Evolutionary conservation across 164 flowering plant genomes (phyloP), one percentile per base, ranked within the genome.

Genomic region (Aristolochia fimbriata): DNA sequence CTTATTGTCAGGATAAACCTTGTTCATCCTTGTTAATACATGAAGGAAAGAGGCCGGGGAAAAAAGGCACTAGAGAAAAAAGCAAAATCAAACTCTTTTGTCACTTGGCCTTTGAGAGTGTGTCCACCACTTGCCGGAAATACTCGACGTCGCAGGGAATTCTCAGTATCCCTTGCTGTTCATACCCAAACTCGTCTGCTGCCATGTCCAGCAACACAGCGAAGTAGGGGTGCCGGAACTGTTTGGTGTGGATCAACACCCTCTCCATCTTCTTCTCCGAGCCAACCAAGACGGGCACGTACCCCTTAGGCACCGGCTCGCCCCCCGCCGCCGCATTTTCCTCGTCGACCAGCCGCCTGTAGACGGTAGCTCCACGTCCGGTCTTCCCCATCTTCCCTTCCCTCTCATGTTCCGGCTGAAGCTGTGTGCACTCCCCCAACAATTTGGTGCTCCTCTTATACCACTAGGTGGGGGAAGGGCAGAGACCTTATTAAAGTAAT

Each of bases 241-340:
- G 54, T 68, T 71, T 67, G 46, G 65, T 61, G 13, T 60, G 68
- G n/a, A 71, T 19, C 55, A 61, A 20, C 11, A 71, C 19, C 41
- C 67, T 71, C 71, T 71, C 66, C 60, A 51, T 51, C 54, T 22
- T 64, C 17, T 58, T 69, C 47, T 17, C 57, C 31, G 45, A 30
- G 37, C 71, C 75, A 6, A 67, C 75, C 31, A 71, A 20, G 46
- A 71, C 37, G 22, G 68, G 71, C 12, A 67, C 68, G 30, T 27
- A 56, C 27, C 71, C 71, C 25, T 67, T 67, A 6, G 43, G 45
- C 19, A 15, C 45, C 30, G 3, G 30, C 15, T 51, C 55, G 11
- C 15, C 17, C 1, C 13, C 60, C n/a, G 50, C 45, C 0, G 48
- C 58, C 1, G 4, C 24, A 11, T 59, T 47, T 33, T 31, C 59